Evolutionary conservation across 495 filamentous ascomycete genomes (phyloP).

Genomic region (Penicillium paxilli): DNA sequence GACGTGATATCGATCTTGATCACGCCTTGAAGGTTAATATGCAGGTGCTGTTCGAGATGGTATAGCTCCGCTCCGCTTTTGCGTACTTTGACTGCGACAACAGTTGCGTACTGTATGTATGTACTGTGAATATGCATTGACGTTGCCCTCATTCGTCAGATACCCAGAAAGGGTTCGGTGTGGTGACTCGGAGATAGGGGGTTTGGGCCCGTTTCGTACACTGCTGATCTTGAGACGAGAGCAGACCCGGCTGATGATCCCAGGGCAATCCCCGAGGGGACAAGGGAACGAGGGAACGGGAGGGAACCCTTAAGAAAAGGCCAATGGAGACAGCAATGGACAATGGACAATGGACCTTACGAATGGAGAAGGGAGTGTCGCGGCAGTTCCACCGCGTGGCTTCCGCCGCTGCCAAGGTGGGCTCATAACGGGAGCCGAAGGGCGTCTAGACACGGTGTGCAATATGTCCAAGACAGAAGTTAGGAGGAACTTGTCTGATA

Average conservation of each 20-base stretch:
- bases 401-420: neutral
- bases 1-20: constrained; percentile 43
- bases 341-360: constrained; percentile 5
- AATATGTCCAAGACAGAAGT: neutral
- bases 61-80: no score
- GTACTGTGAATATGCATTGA: no score
- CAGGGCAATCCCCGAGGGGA: no score
- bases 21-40: constrained; percentile 16
- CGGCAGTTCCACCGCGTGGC: constrained; percentile 7
- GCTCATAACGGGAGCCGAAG: neutral
- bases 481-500: no score
- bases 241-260: no score
- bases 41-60: constrained; percentile 1
- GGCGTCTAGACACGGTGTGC: neutral
- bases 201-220: no score
- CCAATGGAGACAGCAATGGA: neutral
- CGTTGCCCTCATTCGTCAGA: neutral
- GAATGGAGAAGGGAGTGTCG: constrained; percentile 15
- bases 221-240: no score
- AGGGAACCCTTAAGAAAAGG: neutral
- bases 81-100: no score
- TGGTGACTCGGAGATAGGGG: neutral
- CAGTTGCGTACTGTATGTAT: neutral
- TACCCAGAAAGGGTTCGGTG: neutral
- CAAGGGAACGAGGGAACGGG: no score